Evolutionary conservation across 257 asterid species (phyloP), one percentile per base, ranked within the genome.

Genomic region (Solanum clarkiae): DNA sequence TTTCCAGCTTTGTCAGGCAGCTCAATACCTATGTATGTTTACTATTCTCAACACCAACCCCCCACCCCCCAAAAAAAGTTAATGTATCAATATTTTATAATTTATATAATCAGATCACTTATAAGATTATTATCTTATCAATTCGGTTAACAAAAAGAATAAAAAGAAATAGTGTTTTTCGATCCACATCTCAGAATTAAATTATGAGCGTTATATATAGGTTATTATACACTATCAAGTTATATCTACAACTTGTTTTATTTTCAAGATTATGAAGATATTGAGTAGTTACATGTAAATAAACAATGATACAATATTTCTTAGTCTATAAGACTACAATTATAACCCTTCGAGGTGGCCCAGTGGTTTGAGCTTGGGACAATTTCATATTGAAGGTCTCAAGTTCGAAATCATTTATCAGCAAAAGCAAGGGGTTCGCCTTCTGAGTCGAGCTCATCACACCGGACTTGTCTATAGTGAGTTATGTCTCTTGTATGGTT

Each of bases 1-100:
- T 96, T 94, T 96, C 99, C 85, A 96, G 99, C 97, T 96, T 96
- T 81, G 97, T 96, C 83, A 86, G 99, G 88, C 99, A 96, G 88
- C 99, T 96, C 81, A 96, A 96, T 83, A 94, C 99, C 71, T 96
- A 94, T 42, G 98, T 96, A 92, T 66, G 95, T 86, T 75, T 29
- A 66, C 74, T 29, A 66, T 29, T 13, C 17, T 3, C 44, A 4
- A 0, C 45, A 29, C 32, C 32, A 29, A 29, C 45, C 74, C 17
- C 13, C 7, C 24, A 1, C 18, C 18, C 3, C 15, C 54, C 2
- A 24, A 24, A 6, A 60, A 62, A 24, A 10, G 9, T 60, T 20
- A n/a, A 10, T 2, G 1, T 13, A 11, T 65, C 4, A 9, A 6
- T 56, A 44, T 26, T 79, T 60, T 40, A 6, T 56, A 44, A 17